These are phyloP conservation scores for Trichosporon ovoides DNA, from an alignment of 1,284 basidiomycete genomes.

Conservation along the genomic window DNA sequence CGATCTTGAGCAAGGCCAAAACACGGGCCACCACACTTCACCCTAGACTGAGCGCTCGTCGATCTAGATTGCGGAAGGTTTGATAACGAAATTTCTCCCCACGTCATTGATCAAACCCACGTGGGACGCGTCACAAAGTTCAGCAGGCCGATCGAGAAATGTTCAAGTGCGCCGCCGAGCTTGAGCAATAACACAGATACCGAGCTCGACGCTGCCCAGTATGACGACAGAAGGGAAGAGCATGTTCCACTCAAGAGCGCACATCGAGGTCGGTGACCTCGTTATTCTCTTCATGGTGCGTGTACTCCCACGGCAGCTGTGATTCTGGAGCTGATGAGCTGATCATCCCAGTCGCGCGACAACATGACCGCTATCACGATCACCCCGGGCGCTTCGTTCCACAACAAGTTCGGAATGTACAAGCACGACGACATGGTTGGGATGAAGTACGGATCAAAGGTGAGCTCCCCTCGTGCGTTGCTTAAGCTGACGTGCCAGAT, in stretches of 20 bases:
- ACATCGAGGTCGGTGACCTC: slow-evolving; percentile 69
- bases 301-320: slow-evolving; percentile 8
- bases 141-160: not conserved
- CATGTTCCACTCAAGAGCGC: slow-evolving; percentile 43
- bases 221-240: slow-evolving; percentile 5
- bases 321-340: not conserved
- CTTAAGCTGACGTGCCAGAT: slow-evolving; percentile 48
- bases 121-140: slow-evolving; percentile 14
- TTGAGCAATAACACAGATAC: not conserved
- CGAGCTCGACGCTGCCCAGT: not conserved
- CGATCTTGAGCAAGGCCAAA: not conserved
- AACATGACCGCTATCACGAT: slow-evolving; percentile 72
- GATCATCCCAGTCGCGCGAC: slow-evolving; percentile 63
- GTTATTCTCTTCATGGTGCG: slow-evolving; percentile 81
- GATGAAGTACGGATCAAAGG: slow-evolving; percentile 76
- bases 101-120: slow-evolving; percentile 1
- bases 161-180: not conserved
- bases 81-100: slow-evolving; percentile 6
- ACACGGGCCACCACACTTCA: slow-evolving; percentile 6
- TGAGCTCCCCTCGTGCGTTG: slow-evolving; percentile 12
- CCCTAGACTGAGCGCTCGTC: not conserved
- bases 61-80: not conserved
- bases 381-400: slow-evolving; percentile 72
- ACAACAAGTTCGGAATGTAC: slow-evolving; percentile 86
- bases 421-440: slow-evolving; percentile 82